Evolutionary conservation across 2,329 filamentous ascomycete genomes (phyloP).

Genomic region (Verticillium nubilum): DNA sequence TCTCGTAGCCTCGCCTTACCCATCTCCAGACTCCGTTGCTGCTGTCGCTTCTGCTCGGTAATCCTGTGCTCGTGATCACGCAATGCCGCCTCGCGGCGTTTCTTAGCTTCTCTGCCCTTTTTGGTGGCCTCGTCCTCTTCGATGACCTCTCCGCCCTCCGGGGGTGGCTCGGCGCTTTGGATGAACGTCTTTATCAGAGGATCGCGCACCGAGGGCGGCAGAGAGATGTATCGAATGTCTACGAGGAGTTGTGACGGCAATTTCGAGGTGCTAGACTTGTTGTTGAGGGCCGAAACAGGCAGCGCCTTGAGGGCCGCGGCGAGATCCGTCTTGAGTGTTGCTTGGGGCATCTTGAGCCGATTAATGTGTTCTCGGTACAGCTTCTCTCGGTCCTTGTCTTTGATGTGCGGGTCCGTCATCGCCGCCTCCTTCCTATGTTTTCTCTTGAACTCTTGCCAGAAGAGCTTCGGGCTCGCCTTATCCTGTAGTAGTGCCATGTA

Average conservation of each 20-base stretch:
- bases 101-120: constrained; percentile 44
- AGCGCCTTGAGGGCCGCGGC: constrained; percentile 58
- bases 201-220: constrained; percentile 57
- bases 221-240: constrained; percentile 65
- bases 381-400: constrained; percentile 75
- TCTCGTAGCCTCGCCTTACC: constrained; percentile 59
- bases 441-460: constrained; percentile 94
- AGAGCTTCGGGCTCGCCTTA: constrained; percentile 83
- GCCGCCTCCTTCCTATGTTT: constrained; percentile 78
- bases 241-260: constrained; percentile 58
- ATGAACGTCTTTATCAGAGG: constrained; percentile 62
- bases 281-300: constrained; percentile 54
- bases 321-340: constrained; percentile 65
- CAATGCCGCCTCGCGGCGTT: constrained; percentile 60
- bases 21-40: constrained; percentile 53
- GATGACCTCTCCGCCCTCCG: constrained; percentile 26
- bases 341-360: constrained; percentile 59
- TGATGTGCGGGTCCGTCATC: constrained; percentile 69
- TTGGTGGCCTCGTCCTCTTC: constrained; percentile 45
- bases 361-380: constrained; percentile 70
- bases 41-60: constrained; percentile 55
- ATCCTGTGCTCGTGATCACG: constrained; percentile 49
- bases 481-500: constrained; percentile 79
- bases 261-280: constrained; percentile 45
- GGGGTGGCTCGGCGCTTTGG: constrained; percentile 54